These are phyloP conservation scores for Debaryomycetaceae sp. DNA, from an alignment of 1,139 yeast species.

Conservation along the genomic window DNA sequence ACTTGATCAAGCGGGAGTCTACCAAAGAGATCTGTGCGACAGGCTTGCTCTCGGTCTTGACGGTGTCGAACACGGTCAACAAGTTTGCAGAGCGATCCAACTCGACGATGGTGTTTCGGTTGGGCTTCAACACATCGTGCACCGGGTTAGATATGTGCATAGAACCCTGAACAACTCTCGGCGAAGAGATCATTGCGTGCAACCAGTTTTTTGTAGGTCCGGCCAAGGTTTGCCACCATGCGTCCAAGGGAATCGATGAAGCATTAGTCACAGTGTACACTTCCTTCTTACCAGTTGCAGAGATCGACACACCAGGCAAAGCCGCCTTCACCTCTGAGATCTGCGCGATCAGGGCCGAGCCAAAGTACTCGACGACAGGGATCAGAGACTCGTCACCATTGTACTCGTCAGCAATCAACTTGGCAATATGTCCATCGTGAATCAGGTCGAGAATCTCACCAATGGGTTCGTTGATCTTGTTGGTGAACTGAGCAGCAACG, in stretches of 20 bases:
- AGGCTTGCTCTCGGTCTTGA: slow-evolving; percentile 62
- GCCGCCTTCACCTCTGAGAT: slow-evolving; percentile 5
- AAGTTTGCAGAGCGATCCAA: slow-evolving; percentile 41
- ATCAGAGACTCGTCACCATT: slow-evolving; percentile 56
- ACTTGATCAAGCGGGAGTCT: slow-evolving; percentile 42
- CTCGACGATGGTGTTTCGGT: slow-evolving; percentile 53
- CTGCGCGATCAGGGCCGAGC: slow-evolving; percentile 44
- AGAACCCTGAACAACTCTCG: slow-evolving; percentile 75
- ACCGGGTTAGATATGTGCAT: slow-evolving; percentile 73
- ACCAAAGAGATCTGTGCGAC: slow-evolving; percentile 54
- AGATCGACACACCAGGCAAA: slow-evolving; percentile 22
- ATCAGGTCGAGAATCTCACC: slow-evolving; percentile 79
- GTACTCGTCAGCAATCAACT: slow-evolving; percentile 60
- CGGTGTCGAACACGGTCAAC: slow-evolving; percentile 56
- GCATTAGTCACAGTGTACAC: slow-evolving; percentile 32
- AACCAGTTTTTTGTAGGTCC: slow-evolving; percentile 81
- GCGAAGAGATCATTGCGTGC: slow-evolving; percentile 74
- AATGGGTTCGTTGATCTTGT: slow-evolving; percentile 82
- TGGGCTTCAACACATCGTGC: slow-evolving; percentile 71
- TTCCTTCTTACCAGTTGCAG: slow-evolving; percentile 24
- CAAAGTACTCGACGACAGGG: slow-evolving; percentile 86
- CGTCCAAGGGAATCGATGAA: slow-evolving; percentile 34
- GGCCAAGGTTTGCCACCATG: slow-evolving; percentile 76
- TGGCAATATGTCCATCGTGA: slow-evolving; percentile 80
- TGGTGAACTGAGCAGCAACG: slow-evolving; percentile 91